Conservation (phyloP, 1,284 basidiomycete genomes). For the Golubevia pallescens region DNA sequence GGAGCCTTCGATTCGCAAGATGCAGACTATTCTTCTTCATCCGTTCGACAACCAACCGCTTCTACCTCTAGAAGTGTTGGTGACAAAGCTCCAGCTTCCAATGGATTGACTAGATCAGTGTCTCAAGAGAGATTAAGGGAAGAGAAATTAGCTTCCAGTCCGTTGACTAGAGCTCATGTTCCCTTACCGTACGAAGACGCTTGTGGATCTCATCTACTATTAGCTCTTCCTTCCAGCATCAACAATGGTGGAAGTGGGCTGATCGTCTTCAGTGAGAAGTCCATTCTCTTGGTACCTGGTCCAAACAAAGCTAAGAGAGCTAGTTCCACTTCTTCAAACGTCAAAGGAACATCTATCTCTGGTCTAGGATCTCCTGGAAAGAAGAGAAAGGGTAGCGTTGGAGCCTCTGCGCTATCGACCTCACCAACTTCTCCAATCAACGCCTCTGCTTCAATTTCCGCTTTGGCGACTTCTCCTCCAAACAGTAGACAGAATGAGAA, state of each 20-base stretch:
- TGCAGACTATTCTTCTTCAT: neutral
- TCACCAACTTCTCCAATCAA: neutral
- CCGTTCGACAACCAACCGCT: neutral
- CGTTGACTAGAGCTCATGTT: slow-evolving; percentile 45
- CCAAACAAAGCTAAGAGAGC: slow-evolving; percentile 17
- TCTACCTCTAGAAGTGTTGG: neutral
- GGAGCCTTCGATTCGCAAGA: neutral
- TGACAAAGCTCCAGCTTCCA: neutral
- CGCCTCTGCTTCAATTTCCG: neutral
- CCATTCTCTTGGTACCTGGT: slow-evolving; percentile 42
- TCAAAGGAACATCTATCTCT: neutral
- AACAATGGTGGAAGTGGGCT: slow-evolving; percentile 41
- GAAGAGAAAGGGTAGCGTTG: slow-evolving; percentile 35
- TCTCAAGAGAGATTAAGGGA: slow-evolving; percentile 15
- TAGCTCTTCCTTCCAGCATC: slow-evolving; percentile 27
- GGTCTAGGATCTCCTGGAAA: slow-evolving; percentile 12
- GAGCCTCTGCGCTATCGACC: neutral
- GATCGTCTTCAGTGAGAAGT: slow-evolving; percentile 46
- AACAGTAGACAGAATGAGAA: slow-evolving; percentile 25
- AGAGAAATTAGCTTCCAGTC: slow-evolving; percentile 26
- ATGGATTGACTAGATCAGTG: neutral
- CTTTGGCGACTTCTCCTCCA: slow-evolving; percentile 1
- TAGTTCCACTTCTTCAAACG: neutral
- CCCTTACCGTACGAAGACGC: slow-evolving; percentile 49
- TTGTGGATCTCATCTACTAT: slow-evolving; percentile 37